Base-by-base conservation (phyloP, 768 basidiomycete genomes). In the Kwoniella mangroviensis region DNA sequence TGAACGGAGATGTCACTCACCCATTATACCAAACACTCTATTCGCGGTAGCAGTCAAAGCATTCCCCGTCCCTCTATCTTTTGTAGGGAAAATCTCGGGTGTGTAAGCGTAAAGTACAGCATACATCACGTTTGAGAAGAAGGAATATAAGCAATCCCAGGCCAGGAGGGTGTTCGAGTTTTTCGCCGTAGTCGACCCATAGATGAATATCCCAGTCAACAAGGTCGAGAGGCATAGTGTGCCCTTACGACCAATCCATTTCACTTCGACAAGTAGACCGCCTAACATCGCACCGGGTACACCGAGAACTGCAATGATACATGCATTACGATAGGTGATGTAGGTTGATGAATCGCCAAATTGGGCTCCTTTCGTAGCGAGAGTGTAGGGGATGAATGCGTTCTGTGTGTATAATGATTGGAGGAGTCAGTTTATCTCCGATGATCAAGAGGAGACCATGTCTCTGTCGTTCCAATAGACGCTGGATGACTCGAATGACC, bases 141-240 rank as follows among this genome's bases (percentile, higher is more conserved):
- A 90, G n/a, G 84, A 86, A 72, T 90, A 91, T 10, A 87, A 90
- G 77, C 90, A 92, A 82, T 92, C 92, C 91, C 91, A 92, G 57
- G 88, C 91, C 26, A 92, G 85, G 52, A 92, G 85, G 28, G 87
- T 85, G 69, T 89, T 85, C 9, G 89, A 90, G 68, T 86, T 88
- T 74, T 88, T 86, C 40, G 91, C 87, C n/a, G 91, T 92, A 55
- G 91, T 92, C 41, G 87, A 89, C 72, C 86, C 89, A 76, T 90
- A 89, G 56, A 93, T 86, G 84, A 92, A 92, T 13, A 85, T 86
- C 17, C 91, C 91, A 12, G 91, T 92, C 75, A 92, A 85, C 79
- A 86, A 88, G 89, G 90, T 88, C 53, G 89, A 88, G 52, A 89
- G 83, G 0, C 88, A 86, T 13, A 92, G 84, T 10, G 90, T 89